These are phyloP conservation scores for Dovyalis caffra DNA, from an alignment of 345 rosid species.

Conservation along the genomic window DNA sequence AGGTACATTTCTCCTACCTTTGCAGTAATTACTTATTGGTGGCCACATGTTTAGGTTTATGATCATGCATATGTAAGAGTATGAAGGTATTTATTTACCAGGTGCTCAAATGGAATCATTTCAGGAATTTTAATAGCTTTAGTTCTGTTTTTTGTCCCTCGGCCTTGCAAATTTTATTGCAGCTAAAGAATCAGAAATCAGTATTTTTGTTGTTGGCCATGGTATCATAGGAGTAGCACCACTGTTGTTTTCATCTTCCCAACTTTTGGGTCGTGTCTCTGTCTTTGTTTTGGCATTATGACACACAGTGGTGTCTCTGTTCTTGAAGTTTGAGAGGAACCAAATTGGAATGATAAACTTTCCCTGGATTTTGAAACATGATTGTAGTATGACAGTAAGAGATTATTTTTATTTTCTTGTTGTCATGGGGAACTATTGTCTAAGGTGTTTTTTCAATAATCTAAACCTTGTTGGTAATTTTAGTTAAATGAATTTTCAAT, in stretches of 20 bases:
- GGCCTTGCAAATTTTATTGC: neutral
- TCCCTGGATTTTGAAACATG: neutral
- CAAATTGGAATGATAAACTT: neutral
- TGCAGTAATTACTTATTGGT: neutral
- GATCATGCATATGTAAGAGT: neutral
- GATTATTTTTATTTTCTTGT: neutral
- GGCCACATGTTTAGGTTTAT: neutral
- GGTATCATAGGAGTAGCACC: neutral
- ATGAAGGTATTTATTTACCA: neutral
- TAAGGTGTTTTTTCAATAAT: neutral
- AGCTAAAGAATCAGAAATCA: neutral
- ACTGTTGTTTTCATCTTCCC: neutral
- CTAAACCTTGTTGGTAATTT: neutral
- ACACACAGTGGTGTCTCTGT: neutral
- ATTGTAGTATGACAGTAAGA: too few relatives aligned
- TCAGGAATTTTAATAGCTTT: neutral
- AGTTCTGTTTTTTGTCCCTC: neutral
- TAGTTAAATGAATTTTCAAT: conserved; percentile 1
- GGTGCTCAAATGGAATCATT: neutral
- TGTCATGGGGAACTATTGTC: neutral
- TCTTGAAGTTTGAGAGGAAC: neutral
- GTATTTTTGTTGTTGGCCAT: neutral
- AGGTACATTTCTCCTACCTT: conserved; percentile 42
- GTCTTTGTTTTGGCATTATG: neutral
- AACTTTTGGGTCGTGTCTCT: neutral